Conservation (phyloP, 192 early-diverging fungal species). For the Rhizoclosmatium sp. region DNA sequence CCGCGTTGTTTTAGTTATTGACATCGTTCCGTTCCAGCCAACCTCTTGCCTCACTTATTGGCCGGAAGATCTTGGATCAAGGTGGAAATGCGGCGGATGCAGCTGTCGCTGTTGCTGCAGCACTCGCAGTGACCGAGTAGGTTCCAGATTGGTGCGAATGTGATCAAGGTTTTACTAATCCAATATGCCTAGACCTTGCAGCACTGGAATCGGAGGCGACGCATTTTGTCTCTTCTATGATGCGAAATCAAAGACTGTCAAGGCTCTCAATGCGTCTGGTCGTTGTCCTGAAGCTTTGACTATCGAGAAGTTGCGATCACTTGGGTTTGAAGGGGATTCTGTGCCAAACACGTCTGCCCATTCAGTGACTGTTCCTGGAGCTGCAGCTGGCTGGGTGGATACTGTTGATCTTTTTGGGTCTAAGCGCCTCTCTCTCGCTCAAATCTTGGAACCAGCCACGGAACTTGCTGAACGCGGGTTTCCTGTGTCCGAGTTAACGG, state of each 20-base stretch:
- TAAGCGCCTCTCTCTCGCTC: conserved; percentile 58
- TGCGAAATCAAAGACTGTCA: conserved; percentile 60
- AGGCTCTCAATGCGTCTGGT: conserved; percentile 56
- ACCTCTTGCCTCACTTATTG: conserved; percentile 75
- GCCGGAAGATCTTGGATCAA: conserved; percentile 63
- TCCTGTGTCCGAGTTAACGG: conserved; percentile 60
- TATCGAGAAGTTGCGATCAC: conserved; percentile 50
- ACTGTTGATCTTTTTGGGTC: conserved; percentile 70
- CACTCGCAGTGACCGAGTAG: conserved; percentile 71
- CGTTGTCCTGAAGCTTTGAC: conserved; percentile 64
- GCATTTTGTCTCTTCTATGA: conserved; percentile 81
- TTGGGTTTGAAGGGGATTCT: conserved; percentile 48
- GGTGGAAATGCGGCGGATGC: conserved; percentile 83
- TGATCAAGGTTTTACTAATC: conserved; percentile 40
- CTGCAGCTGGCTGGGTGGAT: conserved; percentile 79
- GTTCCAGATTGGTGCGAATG: not conserved
- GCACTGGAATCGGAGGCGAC: conserved; percentile 83
- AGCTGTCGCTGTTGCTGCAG: conserved; percentile 68
- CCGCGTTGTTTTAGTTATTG: not conserved
- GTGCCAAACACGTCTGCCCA: conserved; percentile 38
- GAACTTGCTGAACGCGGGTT: conserved; percentile 74
- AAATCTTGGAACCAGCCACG: conserved; percentile 74
- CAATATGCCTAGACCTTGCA: conserved; percentile 49
- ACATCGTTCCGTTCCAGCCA: conserved; percentile 51
- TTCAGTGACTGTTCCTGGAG: conserved; percentile 72